These are phyloP conservation scores for Neurospora sublineolata DNA, from an alignment of 495 filamentous ascomycete genomes.

Conservation along the genomic window DNA sequence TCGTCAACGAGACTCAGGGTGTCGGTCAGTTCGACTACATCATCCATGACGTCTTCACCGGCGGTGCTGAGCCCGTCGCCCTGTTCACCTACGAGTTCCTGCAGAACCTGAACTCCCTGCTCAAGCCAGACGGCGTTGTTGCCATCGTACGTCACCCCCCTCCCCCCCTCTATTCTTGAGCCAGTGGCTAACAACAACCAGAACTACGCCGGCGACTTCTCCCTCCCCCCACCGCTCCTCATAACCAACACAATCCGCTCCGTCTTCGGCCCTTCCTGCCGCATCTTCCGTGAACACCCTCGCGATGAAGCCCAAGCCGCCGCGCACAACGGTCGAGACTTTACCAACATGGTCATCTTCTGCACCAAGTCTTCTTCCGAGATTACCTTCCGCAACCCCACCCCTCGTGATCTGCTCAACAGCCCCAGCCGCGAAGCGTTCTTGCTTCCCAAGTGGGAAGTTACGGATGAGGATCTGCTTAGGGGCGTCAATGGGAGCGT, in stretches of 20 bases:
- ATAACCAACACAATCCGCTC: constrained; percentile 59
- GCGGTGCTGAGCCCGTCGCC: constrained; percentile 77
- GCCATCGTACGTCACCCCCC: constrained; percentile 60
- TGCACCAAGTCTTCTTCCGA: constrained; percentile 40
- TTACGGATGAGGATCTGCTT: constrained; percentile 34
- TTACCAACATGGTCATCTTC: constrained; percentile 82
- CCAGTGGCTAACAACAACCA: constrained; percentile 17
- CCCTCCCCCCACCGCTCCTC: constrained; percentile 55
- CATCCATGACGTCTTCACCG: constrained; percentile 97
- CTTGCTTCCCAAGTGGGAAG: constrained; percentile 63
- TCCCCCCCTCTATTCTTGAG: neutral
- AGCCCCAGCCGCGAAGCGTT: constrained; percentile 56
- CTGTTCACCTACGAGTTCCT: constrained; percentile 85
- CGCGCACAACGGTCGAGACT: constrained; percentile 43
- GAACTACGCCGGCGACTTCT: constrained; percentile 95
- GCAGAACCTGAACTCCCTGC: constrained; percentile 48
- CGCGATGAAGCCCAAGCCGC: constrained; percentile 28
- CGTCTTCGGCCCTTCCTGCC: constrained; percentile 59
- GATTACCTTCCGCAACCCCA: constrained; percentile 59
- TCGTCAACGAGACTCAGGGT: constrained; percentile 20
- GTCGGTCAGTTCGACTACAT: constrained; percentile 71
- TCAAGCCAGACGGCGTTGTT: constrained; percentile 70
- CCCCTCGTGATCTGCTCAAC: constrained; percentile 54
- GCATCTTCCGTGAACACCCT: constrained; percentile 72
- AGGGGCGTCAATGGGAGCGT: constrained; percentile 6